Conservation (phyloP, 768 basidiomycete genomes). For the Udeniomyces megalosporus region DNA sequence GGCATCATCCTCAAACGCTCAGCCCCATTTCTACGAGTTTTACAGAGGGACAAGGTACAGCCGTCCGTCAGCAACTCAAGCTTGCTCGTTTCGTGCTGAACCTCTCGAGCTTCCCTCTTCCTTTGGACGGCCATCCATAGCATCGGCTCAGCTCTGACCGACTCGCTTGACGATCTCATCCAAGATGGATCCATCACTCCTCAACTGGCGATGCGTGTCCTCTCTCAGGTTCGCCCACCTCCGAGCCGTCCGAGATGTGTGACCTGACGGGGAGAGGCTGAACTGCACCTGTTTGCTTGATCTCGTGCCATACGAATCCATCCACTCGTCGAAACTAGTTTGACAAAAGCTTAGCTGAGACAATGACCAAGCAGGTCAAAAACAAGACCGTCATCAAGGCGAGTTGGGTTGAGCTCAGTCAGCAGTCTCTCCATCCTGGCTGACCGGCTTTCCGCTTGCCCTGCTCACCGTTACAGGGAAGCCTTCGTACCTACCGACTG, state of each 20-base stretch:
- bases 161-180: constrained; percentile 95
- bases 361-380: constrained; percentile 83
- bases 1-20: not conserved
- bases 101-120: too few species aligned
- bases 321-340: constrained; percentile 43
- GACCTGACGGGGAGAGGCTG: not conserved
- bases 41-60: constrained; percentile 76
- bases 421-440: not conserved
- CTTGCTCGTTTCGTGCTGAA: not conserved
- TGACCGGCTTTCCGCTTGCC: not conserved
- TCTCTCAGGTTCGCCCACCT: constrained; percentile 58
- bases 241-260: not conserved
- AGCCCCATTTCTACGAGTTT: constrained; percentile 62
- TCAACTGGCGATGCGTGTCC: constrained; percentile 95
- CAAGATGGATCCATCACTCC: constrained; percentile 92
- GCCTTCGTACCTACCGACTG: constrained; percentile 76
- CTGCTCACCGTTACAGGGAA: constrained; percentile 41
- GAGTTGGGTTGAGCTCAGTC: too few species aligned
- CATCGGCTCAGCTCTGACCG: constrained; percentile 91
- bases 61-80: too few species aligned
- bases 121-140: constrained; percentile 32
- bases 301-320: too few species aligned
- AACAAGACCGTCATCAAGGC: constrained; percentile 87
- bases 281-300: too few species aligned
- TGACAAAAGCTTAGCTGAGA: constrained; percentile 87